phyloP scores from a whole-genome alignment of 23 red algal species.

The Gracilaria caudata region DNA sequence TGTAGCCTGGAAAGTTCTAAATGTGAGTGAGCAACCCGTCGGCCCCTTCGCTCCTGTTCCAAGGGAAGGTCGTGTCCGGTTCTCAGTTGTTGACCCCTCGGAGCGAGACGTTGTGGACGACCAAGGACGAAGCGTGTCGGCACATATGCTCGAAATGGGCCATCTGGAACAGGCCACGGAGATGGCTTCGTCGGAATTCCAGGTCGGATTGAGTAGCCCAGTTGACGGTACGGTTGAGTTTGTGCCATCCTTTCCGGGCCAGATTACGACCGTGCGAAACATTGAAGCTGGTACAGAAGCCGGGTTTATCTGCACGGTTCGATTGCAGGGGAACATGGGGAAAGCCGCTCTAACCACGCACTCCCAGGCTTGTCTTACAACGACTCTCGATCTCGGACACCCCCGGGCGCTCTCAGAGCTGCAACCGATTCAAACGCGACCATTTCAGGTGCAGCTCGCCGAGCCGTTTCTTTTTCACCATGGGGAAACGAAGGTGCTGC shows the following conservation, averaged over 20 bases:
- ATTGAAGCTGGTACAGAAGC: neutral
- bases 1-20: neutral
- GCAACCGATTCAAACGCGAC: neutral
- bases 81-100: neutral
- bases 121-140: neutral
- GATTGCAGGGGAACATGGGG: neutral
- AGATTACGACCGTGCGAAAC: neutral
- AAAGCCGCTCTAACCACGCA: neutral
- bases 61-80: neutral
- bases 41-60: neutral
- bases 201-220: neutral
- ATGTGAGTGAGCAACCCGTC: neutral
- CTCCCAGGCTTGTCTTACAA: neutral
- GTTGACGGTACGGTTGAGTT: neutral
- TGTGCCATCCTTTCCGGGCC: neutral
- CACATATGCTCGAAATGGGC: neutral
- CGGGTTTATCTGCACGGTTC: neutral
- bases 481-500: neutral
- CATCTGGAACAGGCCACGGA: neutral
- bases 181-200: neutral
- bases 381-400: constrained; percentile 1
- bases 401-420: constrained; percentile 9
- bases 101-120: neutral
- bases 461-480: constrained; percentile 8
- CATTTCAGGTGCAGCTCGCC: neutral